A percentile compares a stretch with the other conserved stretches of the same genome.
phyloP scores from a whole-genome alignment of 2,329 filamentous ascomycete species.

The Botrytis pseudocinerea region DNA sequence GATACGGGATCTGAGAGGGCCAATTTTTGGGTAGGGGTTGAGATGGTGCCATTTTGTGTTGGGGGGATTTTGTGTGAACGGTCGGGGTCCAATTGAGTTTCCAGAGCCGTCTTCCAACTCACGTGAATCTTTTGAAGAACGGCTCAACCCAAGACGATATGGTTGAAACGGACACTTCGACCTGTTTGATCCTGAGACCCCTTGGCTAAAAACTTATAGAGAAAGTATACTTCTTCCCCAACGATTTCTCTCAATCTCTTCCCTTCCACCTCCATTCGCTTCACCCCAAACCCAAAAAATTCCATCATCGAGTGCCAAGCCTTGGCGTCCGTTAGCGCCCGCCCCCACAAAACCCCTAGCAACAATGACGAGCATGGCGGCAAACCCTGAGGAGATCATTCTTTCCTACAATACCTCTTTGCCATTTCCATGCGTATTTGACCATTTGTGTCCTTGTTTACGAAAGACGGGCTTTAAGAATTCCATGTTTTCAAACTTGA shows the following conservation, averaged over 20 bases:
- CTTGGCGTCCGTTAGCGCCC: not conserved
- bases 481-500: not conserved
- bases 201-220: not conserved
- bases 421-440: not conserved
- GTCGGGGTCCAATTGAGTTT: not conserved
- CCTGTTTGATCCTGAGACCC: not conserved
- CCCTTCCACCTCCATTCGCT: not conserved
- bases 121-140: not conserved
- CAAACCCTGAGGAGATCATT: conserved; percentile 12
- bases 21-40: conserved; percentile 55
- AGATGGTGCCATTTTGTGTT: conserved; percentile 11
- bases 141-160: not conserved
- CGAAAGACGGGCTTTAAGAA: not conserved
- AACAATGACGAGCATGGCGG: conserved; percentile 16
- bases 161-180: not conserved
- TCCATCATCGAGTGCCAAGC: conserved; percentile 4
- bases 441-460: not conserved
- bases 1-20: conserved; percentile 55
- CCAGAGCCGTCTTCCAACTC: not conserved
- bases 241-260: not conserved
- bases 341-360: conserved; percentile 4
- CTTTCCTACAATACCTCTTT: too few relatives aligned
- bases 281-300: not conserved
- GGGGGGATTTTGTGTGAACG: not conserved
- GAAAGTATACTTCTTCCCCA: rapidly evolving